Percentiles rank a stretch among this genome's conserved stretches.
These are phyloP conservation scores for Kokia cookei DNA, from an alignment of 441 rosid species.

Conservation along the genomic window DNA sequence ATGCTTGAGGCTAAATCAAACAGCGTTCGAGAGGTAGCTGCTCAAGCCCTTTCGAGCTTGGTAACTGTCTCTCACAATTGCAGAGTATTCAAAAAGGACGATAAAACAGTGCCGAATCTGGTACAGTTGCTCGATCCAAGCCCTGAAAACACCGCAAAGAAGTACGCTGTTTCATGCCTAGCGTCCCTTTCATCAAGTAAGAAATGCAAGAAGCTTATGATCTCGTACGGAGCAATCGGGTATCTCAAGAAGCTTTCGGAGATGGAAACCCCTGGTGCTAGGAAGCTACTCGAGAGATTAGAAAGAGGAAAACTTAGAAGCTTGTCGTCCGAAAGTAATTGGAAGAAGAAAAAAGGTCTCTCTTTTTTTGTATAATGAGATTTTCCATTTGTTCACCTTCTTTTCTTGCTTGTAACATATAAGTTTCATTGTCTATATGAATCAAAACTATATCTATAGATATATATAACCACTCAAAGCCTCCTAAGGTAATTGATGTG, in stretches of 20 bases:
- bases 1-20: slow-evolving; percentile 67
- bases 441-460: slow-evolving; percentile 4
- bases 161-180: slow-evolving; percentile 67
- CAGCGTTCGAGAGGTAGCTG: slow-evolving; percentile 56
- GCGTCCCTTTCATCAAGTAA: slow-evolving; percentile 55
- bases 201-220: slow-evolving; percentile 86
- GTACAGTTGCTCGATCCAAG: slow-evolving; percentile 83
- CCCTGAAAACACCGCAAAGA: slow-evolving; percentile 77
- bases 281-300: slow-evolving; percentile 69
- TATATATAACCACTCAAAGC: no score
- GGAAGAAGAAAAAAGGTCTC: neutral
- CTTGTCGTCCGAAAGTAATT: slow-evolving; percentile 46
- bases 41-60: slow-evolving; percentile 68
- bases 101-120: slow-evolving; percentile 62
- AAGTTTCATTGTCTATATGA: slow-evolving; percentile 47
- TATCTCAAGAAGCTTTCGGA: slow-evolving; percentile 81
- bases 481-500: no score
- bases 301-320: slow-evolving; percentile 73
- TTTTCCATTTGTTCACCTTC: neutral
- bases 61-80: slow-evolving; percentile 56
- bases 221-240: slow-evolving; percentile 83
- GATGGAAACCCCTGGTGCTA: slow-evolving; percentile 76
- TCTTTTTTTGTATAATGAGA: slow-evolving; percentile 9
- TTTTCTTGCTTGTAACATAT: slow-evolving; percentile 4
- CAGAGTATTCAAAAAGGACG: slow-evolving; percentile 62